Evolutionary conservation across 129 eudicot species (phyloP), one percentile per base, ranked within the genome.

Genomic region (Gnaphalium uliginosum): DNA sequence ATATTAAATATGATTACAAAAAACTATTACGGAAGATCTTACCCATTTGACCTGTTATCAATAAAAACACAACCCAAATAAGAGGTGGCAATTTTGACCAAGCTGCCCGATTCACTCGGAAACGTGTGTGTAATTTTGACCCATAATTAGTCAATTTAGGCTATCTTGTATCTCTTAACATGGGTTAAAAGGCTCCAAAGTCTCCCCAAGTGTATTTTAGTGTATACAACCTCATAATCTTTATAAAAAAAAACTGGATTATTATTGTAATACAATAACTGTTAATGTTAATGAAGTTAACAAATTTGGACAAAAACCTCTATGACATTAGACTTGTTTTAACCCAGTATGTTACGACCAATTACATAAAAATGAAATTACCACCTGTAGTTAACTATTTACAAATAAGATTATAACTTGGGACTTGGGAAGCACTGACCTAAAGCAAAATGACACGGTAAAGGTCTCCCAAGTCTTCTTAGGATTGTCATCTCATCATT

Each of bases 361-460:
- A 72, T 35, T 10, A 24, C 54, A 46, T 46, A 15, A 21, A 30
- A 6, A 56, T 59, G 24, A 37, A 25, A 23, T 73, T 73, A 66
- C 68, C 22, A 19, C 48, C 78, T 73, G 30, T 63, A 43, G 43
- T 19, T 46, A 15, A 73, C 19, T 19, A 74, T 8, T 63, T 39
- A 69, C 24, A 68, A 24, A 76, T 9, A 23, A 39, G 58, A 72
- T 13, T 41, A 65, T 48, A 30, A 64, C 41, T 56, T 23, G 17
- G 53, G 13, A 22, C 26, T 56, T 56, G 26, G 26, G 72, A 58
- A 46, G 33, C 78, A 83, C 92, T 68, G 72, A 90, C 98, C 92
- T 81, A 91, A 76, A 69, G 88, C 97, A 71, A 94, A 94, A 84
- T 94, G 99, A 78, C 96, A 88, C 0, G 99, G 99, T 73, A 94